Conservation (phyloP, 495 filamentous ascomycete species). For the Xylaria telfairii region DNA sequence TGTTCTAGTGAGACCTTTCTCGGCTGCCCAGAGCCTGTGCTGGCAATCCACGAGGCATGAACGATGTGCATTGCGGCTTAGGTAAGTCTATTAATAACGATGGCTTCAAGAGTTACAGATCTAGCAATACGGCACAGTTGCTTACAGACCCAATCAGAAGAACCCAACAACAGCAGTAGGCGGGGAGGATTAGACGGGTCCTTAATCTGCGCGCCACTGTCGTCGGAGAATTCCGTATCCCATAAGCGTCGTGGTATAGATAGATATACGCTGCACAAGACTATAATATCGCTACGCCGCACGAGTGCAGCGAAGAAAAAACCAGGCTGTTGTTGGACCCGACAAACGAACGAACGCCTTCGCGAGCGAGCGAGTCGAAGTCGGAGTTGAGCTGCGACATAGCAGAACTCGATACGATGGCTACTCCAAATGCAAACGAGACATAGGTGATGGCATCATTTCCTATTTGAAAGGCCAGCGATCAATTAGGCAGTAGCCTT, state of each 20-base stretch:
- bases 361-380: neutral
- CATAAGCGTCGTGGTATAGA: neutral
- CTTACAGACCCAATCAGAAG: constrained; percentile 5
- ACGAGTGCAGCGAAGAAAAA: neutral
- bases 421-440: constrained; percentile 1
- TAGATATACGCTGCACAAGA: neutral
- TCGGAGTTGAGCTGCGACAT: too few species aligned
- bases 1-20: neutral
- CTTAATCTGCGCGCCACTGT: neutral
- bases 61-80: constrained; percentile 11
- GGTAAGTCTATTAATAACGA: constrained; percentile 20
- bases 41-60: neutral
- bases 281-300: constrained; percentile 1
- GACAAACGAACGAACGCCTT: neutral
- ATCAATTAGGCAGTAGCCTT: constrained; percentile 5
- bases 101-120: neutral
- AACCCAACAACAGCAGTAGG: neutral
- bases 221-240: constrained; percentile 9
- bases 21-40: neutral
- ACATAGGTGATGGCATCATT: neutral
- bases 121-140: neutral
- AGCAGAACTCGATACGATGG: neutral
- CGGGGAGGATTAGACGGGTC: constrained; percentile 5
- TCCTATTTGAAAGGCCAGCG: constrained; percentile 1
- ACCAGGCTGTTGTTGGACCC: neutral